A percentile compares a stretch with the other conserved stretches of the same genome.
These are phyloP conservation scores for Galeopsis tetrahit DNA, from an alignment of 257 asterid species.

Conservation along the genomic window DNA sequence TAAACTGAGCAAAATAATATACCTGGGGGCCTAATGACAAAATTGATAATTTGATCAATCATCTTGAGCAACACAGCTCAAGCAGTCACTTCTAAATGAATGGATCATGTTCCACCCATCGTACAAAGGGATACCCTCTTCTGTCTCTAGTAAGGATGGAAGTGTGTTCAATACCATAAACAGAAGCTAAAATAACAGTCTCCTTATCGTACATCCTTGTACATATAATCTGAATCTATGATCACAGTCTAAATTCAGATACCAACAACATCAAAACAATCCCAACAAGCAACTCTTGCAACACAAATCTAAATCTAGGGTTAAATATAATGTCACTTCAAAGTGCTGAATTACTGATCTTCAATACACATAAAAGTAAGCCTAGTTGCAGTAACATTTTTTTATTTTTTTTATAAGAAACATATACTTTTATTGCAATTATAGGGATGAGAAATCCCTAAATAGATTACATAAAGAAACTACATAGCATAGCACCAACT, in stretches of 20 bases:
- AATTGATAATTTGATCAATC: slow-evolving; percentile 96
- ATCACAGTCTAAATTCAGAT: slow-evolving; percentile 20
- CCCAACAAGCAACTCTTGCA: slow-evolving; percentile 17
- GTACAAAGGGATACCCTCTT: slow-evolving; percentile 25
- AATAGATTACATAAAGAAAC: too few species aligned
- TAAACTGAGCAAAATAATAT: slow-evolving; percentile 21
- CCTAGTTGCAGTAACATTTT: neutral
- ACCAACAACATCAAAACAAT: slow-evolving; percentile 32
- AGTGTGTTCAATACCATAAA: too few species aligned
- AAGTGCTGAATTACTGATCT: slow-evolving; percentile 39
- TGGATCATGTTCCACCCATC: slow-evolving; percentile 39
- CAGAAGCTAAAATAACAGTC: slow-evolving; percentile 12
- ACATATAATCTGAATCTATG: neutral
- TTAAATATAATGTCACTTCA: slow-evolving; percentile 19
- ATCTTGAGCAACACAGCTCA: slow-evolving; percentile 50
- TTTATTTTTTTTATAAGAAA: too few species aligned
- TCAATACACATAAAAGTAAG: slow-evolving; percentile 8
- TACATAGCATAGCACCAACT: too few species aligned
- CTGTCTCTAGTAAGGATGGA: neutral
- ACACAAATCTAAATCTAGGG: slow-evolving; percentile 35
- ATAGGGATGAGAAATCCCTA: too few species aligned
- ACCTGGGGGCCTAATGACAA: slow-evolving; percentile 99
- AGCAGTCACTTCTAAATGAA: slow-evolving; percentile 33
- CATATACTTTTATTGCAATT: too few species aligned
- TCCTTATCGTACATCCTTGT: slow-evolving; percentile 14